Evolutionary conservation across 2,329 filamentous ascomycete species (phyloP), one percentile per base, ranked within the genome.

Genomic region (Claviceps quebecensis): DNA sequence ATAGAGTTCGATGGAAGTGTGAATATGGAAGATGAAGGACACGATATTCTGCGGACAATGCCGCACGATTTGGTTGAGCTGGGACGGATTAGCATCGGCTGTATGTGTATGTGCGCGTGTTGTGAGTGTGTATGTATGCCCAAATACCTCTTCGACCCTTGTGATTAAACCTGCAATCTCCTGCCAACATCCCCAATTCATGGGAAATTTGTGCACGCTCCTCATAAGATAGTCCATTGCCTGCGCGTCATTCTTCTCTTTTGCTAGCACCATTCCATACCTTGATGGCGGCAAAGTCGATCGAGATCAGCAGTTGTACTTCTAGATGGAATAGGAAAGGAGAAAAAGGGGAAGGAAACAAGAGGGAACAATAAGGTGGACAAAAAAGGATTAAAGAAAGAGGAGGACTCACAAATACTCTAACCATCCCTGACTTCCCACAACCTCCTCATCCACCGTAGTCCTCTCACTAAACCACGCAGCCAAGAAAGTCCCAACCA

Each of bases 161-260:
- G 81, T 80, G 54, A 95, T 79, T 26, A 97, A 73, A 40, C 83
- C 83, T 4, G 86, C 87, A 65, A 98, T 79, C 69, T 98, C 93
- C 53, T 93, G 77, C 93, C 93, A 98, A 55, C 89, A 90, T 7
- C 89, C 88, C 93, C 93, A 98, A 63, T 97, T 95, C 78, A 90
- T 95, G 1, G 89, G 87, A 60, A 89, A 95, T 41, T 88, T 72
- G 64, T 94, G 86, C 9, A 96, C 87, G 62, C 90, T 95, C 56
- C 81, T 78, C 49, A 96, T 74, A n/a, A 98, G 75, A 76, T 86
- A 95, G 56, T 86, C 80, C 66, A 91, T 83, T 1, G 93, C 93
- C 54, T 86, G 77, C 45, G 83, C 77, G 58, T 95, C 89, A 60
- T 93, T 96, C 67, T 95, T 95, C 55, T 90, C 85, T 66, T 90